Conservation (phyloP, 2,329 filamentous ascomycete genomes). For the Tolypocladium guangdongense region DNA sequence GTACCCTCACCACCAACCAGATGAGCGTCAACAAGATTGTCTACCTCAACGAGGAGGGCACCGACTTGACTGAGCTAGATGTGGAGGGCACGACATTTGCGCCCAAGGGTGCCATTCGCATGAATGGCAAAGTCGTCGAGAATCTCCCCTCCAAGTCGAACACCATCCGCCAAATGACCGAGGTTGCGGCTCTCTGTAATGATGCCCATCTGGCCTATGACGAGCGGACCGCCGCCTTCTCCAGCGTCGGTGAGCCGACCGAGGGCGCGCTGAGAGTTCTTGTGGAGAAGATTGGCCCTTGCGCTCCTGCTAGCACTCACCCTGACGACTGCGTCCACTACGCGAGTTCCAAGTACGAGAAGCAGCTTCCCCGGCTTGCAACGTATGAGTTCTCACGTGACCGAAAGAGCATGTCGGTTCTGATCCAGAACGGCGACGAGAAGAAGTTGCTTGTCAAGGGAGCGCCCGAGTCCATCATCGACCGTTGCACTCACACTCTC, state of each 20-base stretch:
- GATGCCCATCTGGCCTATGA: slow-evolving; percentile 79
- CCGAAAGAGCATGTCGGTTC: slow-evolving; percentile 97
- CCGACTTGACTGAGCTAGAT: slow-evolving; percentile 70
- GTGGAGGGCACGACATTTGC: slow-evolving; percentile 90
- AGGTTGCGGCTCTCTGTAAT: slow-evolving; percentile 73
- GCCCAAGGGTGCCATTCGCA: slow-evolving; percentile 64
- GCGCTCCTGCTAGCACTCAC: slow-evolving; percentile 43
- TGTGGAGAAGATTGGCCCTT: slow-evolving; percentile 88
- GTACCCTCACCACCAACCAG: slow-evolving; percentile 95
- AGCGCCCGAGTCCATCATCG: slow-evolving; percentile 86
- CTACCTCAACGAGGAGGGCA: slow-evolving; percentile 64
- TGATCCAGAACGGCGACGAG: slow-evolving; percentile 58
- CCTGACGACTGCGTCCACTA: slow-evolving; percentile 63
- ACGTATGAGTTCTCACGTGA: slow-evolving; percentile 97
- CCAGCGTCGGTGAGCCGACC: slow-evolving; percentile 85
- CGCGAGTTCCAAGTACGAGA: slow-evolving; percentile 77
- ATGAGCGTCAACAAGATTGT: slow-evolving; percentile 97
- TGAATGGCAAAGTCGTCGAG: slow-evolving; percentile 54
- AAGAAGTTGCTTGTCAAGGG: slow-evolving; percentile 91
- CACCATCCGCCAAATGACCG: slow-evolving; percentile 69
- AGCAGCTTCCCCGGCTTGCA: slow-evolving; percentile 60
- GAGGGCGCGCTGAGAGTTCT: slow-evolving; percentile 86
- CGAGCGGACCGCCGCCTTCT: slow-evolving; percentile 59
- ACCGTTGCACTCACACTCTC: slow-evolving; percentile 76
- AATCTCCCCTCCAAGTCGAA: slow-evolving; percentile 60